Conservation (phyloP, 2,329 filamentous ascomycete genomes). For the Diaporthe sp. region DNA sequence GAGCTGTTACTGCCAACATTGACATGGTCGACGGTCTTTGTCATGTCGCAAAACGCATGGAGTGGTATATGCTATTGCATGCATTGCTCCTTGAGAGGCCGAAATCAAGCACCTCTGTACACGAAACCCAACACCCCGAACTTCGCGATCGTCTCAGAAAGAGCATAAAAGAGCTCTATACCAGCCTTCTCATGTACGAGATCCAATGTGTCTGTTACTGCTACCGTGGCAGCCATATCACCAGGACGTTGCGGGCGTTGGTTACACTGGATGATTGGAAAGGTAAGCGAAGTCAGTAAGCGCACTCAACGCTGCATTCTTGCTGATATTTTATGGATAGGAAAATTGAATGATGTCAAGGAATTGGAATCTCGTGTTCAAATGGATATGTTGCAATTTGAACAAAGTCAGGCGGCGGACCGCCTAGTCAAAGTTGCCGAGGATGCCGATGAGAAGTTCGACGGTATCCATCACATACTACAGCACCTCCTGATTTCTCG, state of each 20-base stretch:
- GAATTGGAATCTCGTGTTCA: too few species aligned
- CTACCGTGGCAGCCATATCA: neutral
- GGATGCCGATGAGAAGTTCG: too few species aligned
- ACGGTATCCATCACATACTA: too few species aligned
- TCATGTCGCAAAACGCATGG: neutral
- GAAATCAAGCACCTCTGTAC: neutral
- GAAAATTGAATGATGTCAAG: too few species aligned
- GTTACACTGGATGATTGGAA: neutral
- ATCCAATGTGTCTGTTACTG: neutral
- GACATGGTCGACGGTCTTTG: neutral
- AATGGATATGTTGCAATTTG: too few species aligned
- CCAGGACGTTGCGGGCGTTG: neutral
- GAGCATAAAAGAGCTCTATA: neutral
- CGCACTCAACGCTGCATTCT: too few species aligned
- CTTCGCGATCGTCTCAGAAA: neutral
- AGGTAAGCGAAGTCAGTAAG: too few species aligned
- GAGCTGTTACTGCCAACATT: neutral
- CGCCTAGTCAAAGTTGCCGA: too few species aligned
- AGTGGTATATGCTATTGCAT: constrained; percentile 5
- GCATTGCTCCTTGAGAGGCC: neutral
- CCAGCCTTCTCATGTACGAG: neutral
- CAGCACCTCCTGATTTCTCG: too few species aligned
- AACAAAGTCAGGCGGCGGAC: too few species aligned
- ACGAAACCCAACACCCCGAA: neutral
- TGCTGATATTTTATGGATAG: too few species aligned